Conservation (phyloP, 306 rosid species). For the Vigna radiata region DNA sequence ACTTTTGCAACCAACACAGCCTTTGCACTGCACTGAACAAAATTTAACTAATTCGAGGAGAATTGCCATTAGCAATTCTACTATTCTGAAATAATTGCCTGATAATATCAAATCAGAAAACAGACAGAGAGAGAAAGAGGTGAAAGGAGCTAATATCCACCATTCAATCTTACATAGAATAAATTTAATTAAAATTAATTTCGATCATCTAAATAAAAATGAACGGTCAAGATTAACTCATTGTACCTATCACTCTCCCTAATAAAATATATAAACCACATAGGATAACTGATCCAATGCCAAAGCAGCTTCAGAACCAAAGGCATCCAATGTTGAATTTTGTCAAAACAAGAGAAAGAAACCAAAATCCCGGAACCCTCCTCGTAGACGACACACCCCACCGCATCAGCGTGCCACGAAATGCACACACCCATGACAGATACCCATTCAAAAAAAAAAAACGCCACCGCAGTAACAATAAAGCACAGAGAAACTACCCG, state of each 20-base stretch:
- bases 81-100: conserved; percentile 19
- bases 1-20: not conserved
- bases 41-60: conserved; percentile 37
- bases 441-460: not conserved
- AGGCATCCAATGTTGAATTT: conserved; percentile 20
- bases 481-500: conserved; percentile 9
- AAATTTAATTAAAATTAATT: not conserved
- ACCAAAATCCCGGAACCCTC: conserved; percentile 16
- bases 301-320: conserved; percentile 25
- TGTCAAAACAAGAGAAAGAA: conserved; percentile 4
- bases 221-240: not conserved
- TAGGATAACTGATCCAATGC: conserved; percentile 18
- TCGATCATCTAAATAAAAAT: conserved; percentile 12
- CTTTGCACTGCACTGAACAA: conserved; percentile 30
- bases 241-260: not conserved
- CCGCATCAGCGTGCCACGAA: conserved; percentile 37
- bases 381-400: conserved; percentile 27
- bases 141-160: not conserved
- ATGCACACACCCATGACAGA: conserved; percentile 14
- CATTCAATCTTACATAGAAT: conserved; percentile 2
- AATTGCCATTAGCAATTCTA: conserved; percentile 32
- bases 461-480: not conserved
- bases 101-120: not conserved
- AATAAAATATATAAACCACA: conserved; percentile 7
- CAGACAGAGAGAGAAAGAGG: not conserved